Percentiles rank a stretch among this genome's conserved stretches.
Evolutionary conservation across 2,329 filamentous ascomycete species (phyloP).

Genomic region (Penicillium corylophilum): DNA sequence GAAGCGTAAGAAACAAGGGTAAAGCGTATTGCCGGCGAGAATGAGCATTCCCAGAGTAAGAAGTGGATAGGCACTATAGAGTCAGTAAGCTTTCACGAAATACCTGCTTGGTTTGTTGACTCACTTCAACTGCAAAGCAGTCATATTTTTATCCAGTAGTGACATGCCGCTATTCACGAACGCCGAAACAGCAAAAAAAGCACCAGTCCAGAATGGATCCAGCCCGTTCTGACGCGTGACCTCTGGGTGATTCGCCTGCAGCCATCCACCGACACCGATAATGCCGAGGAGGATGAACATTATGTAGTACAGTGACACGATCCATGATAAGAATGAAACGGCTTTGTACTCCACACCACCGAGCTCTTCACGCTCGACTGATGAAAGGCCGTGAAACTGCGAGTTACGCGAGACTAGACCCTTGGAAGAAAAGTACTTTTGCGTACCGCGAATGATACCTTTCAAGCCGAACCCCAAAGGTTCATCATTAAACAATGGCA

Average conservation of each 20-base stretch:
- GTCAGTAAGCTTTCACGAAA: constrained; percentile 6
- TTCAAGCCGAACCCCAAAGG: constrained; percentile 21
- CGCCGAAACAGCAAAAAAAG: constrained; percentile 54
- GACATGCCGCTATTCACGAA: constrained; percentile 58
- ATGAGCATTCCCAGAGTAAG: constrained; percentile 57
- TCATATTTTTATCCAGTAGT: constrained; percentile 55
- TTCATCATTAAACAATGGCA: constrained; percentile 18
- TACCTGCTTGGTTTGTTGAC: not conserved
- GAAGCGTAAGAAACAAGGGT: constrained; percentile 62
- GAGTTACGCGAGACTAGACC: constrained; percentile 47
- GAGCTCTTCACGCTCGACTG: constrained; percentile 43
- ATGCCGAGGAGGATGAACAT: constrained; percentile 48
- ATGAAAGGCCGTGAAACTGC: constrained; percentile 49
- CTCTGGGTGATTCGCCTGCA: constrained; percentile 43
- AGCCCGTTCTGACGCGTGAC: constrained; percentile 47
- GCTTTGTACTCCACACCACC: constrained; percentile 47
- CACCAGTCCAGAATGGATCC: constrained; percentile 49
- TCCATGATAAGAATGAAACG: constrained; percentile 34
- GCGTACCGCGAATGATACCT: constrained; percentile 26
- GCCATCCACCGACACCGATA: constrained; percentile 49
- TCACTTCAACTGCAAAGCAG: constrained; percentile 42
- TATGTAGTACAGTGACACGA: constrained; percentile 48
- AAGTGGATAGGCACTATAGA: constrained; percentile 38
- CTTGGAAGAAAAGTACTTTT: constrained; percentile 33
- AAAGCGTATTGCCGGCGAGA: constrained; percentile 65